Evolutionary conservation across 2,329 filamentous ascomycete species (phyloP).

Genomic region (Penicillium crustosum): DNA sequence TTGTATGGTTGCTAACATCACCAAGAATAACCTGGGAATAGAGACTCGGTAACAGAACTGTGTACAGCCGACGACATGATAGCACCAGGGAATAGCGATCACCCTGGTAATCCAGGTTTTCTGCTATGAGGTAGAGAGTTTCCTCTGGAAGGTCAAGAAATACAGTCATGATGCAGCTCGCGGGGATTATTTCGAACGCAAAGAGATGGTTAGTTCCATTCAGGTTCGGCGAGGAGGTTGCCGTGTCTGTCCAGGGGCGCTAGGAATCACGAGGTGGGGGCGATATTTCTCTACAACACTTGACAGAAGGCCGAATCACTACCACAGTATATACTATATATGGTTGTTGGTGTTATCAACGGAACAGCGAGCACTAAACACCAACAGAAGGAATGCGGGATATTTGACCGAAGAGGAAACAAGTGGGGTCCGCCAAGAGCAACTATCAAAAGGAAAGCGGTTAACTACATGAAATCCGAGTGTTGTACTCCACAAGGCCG

Average conservation of each 20-base stretch:
- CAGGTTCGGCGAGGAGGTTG: background rate
- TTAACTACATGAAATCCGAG: background rate
- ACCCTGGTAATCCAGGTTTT: background rate
- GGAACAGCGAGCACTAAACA: background rate
- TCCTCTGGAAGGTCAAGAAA: background rate
- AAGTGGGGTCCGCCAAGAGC: background rate
- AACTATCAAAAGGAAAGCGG: slow-evolving; percentile 3
- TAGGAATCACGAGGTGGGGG: background rate
- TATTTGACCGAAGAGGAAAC: background rate
- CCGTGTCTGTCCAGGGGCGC: background rate
- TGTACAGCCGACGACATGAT: background rate
- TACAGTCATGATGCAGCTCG: background rate
- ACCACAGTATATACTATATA: background rate
- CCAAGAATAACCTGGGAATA: slow-evolving; percentile 1
- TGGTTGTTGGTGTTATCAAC: background rate
- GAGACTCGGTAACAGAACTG: background rate
- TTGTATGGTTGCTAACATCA: background rate
- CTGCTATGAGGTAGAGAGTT: background rate
- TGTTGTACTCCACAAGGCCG: background rate
- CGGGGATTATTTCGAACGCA: background rate
- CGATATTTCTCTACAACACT: background rate
- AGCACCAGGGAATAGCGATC: background rate
- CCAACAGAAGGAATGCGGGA: background rate
- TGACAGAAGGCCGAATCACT: background rate
- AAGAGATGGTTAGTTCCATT: background rate